Percentiles rank a stretch among this genome's conserved stretches.
These are phyloP conservation scores for Saturnispora kantuleensis DNA, from an alignment of 805 yeast genomes.

Conservation along the genomic window DNA sequence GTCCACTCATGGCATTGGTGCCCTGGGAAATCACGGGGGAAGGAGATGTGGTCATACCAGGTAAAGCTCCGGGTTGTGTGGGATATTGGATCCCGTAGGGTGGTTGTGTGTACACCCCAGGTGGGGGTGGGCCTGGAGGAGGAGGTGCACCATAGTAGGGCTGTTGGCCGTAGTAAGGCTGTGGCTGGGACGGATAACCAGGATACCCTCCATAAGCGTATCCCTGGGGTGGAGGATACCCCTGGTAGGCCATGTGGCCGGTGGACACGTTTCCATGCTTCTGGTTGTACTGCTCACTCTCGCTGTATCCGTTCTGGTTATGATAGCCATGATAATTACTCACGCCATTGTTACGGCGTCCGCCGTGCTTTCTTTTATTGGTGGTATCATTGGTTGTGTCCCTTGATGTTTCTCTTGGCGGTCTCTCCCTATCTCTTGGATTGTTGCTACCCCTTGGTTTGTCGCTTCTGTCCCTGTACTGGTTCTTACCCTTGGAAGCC, in stretches of 20 bases:
- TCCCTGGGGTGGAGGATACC: slow-evolving; percentile 3
- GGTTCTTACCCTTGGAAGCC: slow-evolving; percentile 4
- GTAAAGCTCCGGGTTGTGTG: slow-evolving; percentile 7
- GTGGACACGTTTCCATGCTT: slow-evolving; percentile 3
- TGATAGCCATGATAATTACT: slow-evolving; percentile 10
- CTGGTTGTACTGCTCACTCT: slow-evolving; percentile 7
- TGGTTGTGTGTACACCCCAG: slow-evolving; percentile 10
- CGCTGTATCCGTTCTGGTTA: slow-evolving; percentile 1
- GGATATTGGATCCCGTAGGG: slow-evolving; percentile 7
- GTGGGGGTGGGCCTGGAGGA: background rate
- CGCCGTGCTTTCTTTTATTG: slow-evolving; percentile 11
- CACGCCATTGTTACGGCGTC: slow-evolving; percentile 14
- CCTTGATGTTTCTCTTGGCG: background rate
- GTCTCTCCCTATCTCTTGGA: slow-evolving; percentile 10
- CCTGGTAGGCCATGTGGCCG: background rate
- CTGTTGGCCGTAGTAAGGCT: slow-evolving; percentile 9
- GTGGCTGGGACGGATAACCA: slow-evolving; percentile 2
- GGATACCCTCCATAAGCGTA: slow-evolving; percentile 1
- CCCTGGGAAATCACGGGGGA: background rate
- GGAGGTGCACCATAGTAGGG: slow-evolving; percentile 16
- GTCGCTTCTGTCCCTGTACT: slow-evolving; percentile 7
- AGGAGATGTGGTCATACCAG: slow-evolving; percentile 4
- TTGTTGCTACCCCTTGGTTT: slow-evolving; percentile 7
- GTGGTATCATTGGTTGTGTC: background rate
- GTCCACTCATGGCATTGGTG: slow-evolving; percentile 7